Percentiles rank a stretch among this genome's conserved stretches.
phyloP scores from a whole-genome alignment of 2,329 filamentous ascomycete genomes.

The Arthrobotrys musiformis region DNA sequence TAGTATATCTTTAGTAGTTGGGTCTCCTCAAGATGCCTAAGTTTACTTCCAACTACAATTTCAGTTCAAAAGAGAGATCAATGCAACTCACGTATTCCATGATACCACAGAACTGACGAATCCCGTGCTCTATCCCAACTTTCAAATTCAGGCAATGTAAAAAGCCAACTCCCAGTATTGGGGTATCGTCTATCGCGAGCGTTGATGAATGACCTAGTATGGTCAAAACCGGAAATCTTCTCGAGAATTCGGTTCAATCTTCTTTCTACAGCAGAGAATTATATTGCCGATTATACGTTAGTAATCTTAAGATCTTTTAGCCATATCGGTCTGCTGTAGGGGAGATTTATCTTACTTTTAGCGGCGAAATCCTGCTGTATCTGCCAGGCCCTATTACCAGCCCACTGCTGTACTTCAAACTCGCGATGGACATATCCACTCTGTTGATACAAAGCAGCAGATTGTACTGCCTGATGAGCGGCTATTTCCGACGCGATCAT shows the following conservation, averaged over 20 bases:
- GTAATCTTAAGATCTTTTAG: too few relatives aligned
- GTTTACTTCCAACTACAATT: too few relatives aligned
- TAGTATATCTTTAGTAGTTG: too few relatives aligned
- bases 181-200: constrained; percentile 37
- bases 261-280: not conserved
- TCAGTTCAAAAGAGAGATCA: too few relatives aligned
- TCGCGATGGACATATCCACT: constrained; percentile 9
- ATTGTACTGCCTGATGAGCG: constrained; percentile 21
- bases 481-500: constrained; percentile 46
- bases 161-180: constrained; percentile 55
- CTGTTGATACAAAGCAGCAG: constrained; percentile 35
- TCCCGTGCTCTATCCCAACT: constrained; percentile 30
- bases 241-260: constrained; percentile 29
- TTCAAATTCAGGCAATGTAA: constrained; percentile 39
- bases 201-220: constrained; percentile 44
- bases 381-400: constrained; percentile 14
- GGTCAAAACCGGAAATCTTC: constrained; percentile 53
- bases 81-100: constrained; percentile 55
- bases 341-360: constrained; percentile 12
- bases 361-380: constrained; percentile 10
- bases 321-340: too few relatives aligned
- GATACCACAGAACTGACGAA: constrained; percentile 55
- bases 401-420: constrained; percentile 35
- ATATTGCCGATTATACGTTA: not conserved
- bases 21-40: too few relatives aligned